Evolutionary conservation across 2,329 filamentous ascomycete species (phyloP), one percentile per base, ranked within the genome.

Genomic region (Arthroderma uncinatum): DNA sequence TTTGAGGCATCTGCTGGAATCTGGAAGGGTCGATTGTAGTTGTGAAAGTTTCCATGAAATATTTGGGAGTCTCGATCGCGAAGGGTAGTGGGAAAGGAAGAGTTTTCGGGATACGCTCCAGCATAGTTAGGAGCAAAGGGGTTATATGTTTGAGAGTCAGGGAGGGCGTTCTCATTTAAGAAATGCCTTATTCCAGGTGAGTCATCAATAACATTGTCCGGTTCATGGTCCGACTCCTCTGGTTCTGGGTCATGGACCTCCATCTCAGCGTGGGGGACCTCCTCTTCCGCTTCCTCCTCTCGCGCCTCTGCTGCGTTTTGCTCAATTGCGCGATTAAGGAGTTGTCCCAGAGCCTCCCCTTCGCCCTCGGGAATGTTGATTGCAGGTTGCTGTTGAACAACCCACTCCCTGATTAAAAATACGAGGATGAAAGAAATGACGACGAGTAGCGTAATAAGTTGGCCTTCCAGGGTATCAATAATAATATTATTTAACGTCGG

Each of bases 371-470:
- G 85, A 76, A 93, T 85, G 65, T 95, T 94, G 63, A 93, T 86
- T 62, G 91, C 85, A 4, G 92, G 93, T 68, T 98, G 93, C 69
- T 98, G 93, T 69, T 98, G 93, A 8, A 98, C 90, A 54, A 98
- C 93, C 80, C 95, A 98, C 73, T 98, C 93, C 50, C 94, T 79
- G 50, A 98, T 96, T 2, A 98, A 74, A 64, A 98, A 98, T 42
- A 98, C 84, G n/a, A 98, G 76, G 59, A 98, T 96, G 71, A 97
- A 98, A 58, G 86, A 90, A 47, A 95, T 80, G 6, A 98, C 92
- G 54, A 97, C 89, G 9, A 94, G 75, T 4, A 96, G 75, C 0
- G 92, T 98, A 63, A 98, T 95, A 52, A 97, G 82, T 67, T 95
- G 91, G 2, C 93, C 93, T 73, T 98, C 93, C 2, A 96, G 75